Base-by-base conservation (phyloP, 148 eudicot genomes). In the Rhododendron griersonianum region DNA sequence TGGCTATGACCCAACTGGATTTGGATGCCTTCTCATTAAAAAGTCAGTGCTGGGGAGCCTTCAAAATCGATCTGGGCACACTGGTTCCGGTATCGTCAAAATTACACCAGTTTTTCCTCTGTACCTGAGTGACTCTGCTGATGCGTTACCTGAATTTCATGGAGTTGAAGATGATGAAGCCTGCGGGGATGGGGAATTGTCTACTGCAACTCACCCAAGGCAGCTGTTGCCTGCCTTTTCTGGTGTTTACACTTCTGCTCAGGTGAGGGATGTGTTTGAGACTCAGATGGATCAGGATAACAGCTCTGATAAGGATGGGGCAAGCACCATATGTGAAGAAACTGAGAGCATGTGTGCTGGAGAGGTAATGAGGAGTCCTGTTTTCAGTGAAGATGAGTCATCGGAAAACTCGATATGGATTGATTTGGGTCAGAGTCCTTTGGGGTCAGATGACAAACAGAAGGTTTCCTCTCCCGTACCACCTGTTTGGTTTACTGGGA, bases 391-490 rank as follows among this genome's bases (percentile, higher is more conserved):
- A 90, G 98, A 98, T 88, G 99, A 94, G 79, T 98, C 99, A 33
- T 95, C 98, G 1, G 99, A 98, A 83, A 94, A 95, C 89, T 95
- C 99, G 0, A 89, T 93, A 59, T 98, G 99, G 99, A 98, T 98
- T 87, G 98, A 98, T 89, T 87, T 98, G 82, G 99, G 99, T 71
- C 99, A 93, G 89, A 94, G 98, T 76, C 99, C 99, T 10, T 48
- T 93, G 78, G 94, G 95, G 79, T 93, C 96, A 0, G 96, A 95
- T 37, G 50, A 88, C 85, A 92, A 90, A 88, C 94, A 86, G 51
- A 91, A 90, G 80, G 86, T 87, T 2, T 81, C 94, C 45, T 91
- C 95, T 82, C 98, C 98, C 1, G 84, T 88, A 14, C 95, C 95
- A 8, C 92, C 98, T 1, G 89, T 88, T 59, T 95, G 95, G 98